Conservation (phyloP, 306 rosid genomes). For the Vigna trinervia region DNA sequence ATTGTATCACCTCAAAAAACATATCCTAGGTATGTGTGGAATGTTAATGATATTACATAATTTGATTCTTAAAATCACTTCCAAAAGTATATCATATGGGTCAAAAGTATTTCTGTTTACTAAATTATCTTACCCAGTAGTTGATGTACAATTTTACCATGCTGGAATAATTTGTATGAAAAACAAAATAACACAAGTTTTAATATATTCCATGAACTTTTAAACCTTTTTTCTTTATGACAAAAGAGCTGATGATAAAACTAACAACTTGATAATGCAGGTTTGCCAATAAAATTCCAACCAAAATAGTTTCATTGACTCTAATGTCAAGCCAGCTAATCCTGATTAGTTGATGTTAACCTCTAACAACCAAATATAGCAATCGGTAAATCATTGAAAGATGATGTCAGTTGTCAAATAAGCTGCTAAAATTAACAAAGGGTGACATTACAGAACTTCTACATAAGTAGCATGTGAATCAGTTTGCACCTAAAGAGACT, state of each 20-base stretch:
- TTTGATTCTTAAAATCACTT: not conserved
- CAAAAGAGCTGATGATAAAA: conserved; percentile 16
- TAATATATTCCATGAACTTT: not conserved
- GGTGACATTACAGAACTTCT: not conserved
- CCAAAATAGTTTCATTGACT: conserved; percentile 18
- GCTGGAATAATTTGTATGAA: not conserved
- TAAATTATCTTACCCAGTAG: not conserved
- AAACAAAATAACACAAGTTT: not conserved
- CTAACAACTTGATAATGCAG: not conserved
- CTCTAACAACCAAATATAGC: not conserved
- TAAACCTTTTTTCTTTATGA: not conserved
- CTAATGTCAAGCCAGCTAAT: conserved; percentile 9
- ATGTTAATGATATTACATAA: not conserved
- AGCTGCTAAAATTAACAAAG: not conserved
- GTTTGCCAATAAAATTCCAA: conserved; percentile 16
- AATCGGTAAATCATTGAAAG: conserved; percentile 26
- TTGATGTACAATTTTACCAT: not conserved
- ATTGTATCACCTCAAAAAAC: not conserved
- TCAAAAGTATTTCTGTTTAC: not conserved
- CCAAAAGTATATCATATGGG: not conserved
- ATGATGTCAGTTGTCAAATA: not conserved
- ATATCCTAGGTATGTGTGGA: not conserved
- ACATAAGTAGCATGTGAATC: not conserved
- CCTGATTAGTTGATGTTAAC: not conserved
- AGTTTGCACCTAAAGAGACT: too few species aligned